Evolutionary conservation across 2,329 filamentous ascomycete genomes (phyloP).

Genomic region (Trichoderma breve): DNA sequence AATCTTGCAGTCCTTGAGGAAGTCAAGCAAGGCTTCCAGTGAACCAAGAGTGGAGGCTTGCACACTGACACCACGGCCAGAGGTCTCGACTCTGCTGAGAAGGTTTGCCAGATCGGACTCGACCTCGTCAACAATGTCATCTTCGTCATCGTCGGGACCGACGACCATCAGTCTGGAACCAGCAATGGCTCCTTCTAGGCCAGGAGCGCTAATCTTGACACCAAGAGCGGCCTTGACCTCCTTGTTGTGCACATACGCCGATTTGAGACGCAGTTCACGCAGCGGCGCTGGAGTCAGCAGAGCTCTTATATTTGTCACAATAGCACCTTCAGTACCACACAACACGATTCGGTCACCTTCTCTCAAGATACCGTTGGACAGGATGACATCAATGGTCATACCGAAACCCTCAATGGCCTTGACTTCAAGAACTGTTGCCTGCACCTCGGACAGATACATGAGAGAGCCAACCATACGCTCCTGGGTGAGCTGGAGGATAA

Average conservation of each 20-base stretch:
- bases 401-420: slow-evolving; percentile 99
- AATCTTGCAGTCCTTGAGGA: slow-evolving; percentile 94
- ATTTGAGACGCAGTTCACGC: slow-evolving; percentile 93
- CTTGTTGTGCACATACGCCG: slow-evolving; percentile 97
- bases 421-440: slow-evolving; percentile 96
- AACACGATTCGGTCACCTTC: slow-evolving; percentile 94
- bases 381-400: slow-evolving; percentile 95
- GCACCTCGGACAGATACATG: slow-evolving; percentile 98
- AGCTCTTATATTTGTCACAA: slow-evolving; percentile 91
- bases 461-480: slow-evolving; percentile 95
- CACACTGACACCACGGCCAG: slow-evolving; percentile 91
- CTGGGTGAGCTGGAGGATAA: slow-evolving; percentile 87
- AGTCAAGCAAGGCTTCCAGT: slow-evolving; percentile 91
- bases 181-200: slow-evolving; percentile 92
- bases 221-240: slow-evolving; percentile 97
- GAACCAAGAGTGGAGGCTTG: slow-evolving; percentile 97
- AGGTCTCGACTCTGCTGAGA: slow-evolving; percentile 86
- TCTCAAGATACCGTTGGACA: slow-evolving; percentile 90
- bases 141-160: slow-evolving; percentile 92
- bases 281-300: slow-evolving; percentile 89
- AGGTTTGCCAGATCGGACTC: slow-evolving; percentile 91
- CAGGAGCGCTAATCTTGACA: slow-evolving; percentile 97
- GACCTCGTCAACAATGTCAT: slow-evolving; percentile 94
- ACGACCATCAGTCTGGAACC: slow-evolving; percentile 93
- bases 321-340: slow-evolving; percentile 94